A percentile compares a stretch with the other conserved stretches of the same genome.
These are phyloP conservation scores for Saprolegnia diclina DNA, from an alignment of 352 stramenopile species.

Conservation along the genomic window DNA sequence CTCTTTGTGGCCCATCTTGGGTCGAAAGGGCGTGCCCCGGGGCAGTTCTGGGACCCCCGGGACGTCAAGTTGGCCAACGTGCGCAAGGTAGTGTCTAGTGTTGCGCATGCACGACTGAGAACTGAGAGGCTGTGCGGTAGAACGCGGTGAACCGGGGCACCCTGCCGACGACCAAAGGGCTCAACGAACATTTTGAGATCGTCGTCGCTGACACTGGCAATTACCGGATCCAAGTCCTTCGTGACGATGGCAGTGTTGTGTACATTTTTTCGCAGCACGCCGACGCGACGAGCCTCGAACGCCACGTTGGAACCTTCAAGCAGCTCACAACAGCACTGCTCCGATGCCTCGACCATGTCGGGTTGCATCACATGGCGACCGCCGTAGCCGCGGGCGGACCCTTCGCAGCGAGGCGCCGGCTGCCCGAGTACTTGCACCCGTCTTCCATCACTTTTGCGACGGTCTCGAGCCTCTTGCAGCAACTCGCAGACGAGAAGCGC, in stretches of 20 bases:
- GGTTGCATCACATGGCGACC: background rate
- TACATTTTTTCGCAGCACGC: conserved; percentile 46
- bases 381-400: background rate
- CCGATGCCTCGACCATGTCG: conserved; percentile 34
- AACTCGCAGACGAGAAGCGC: conserved; percentile 32
- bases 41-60: background rate
- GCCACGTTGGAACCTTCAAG: background rate
- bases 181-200: conserved; percentile 65
- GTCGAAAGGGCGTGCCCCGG: conserved; percentile 32
- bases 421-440: conserved; percentile 45
- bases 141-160: conserved; percentile 43
- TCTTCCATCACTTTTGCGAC: conserved; percentile 33
- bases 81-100: background rate
- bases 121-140: background rate
- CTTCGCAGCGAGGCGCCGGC: conserved; percentile 29
- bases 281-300: background rate
- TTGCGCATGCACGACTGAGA: background rate
- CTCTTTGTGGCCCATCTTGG: conserved; percentile 45
- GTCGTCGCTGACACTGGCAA: conserved; percentile 60
- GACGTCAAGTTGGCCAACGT: conserved; percentile 18
- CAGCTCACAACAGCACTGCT: conserved; percentile 27
- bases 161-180: conserved; percentile 33
- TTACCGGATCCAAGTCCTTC: conserved; percentile 64
- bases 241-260: conserved; percentile 46
- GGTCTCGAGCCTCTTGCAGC: conserved; percentile 34